Base-by-base conservation (phyloP, 495 filamentous ascomycete genomes). In the Daldinia bambusicola region DNA sequence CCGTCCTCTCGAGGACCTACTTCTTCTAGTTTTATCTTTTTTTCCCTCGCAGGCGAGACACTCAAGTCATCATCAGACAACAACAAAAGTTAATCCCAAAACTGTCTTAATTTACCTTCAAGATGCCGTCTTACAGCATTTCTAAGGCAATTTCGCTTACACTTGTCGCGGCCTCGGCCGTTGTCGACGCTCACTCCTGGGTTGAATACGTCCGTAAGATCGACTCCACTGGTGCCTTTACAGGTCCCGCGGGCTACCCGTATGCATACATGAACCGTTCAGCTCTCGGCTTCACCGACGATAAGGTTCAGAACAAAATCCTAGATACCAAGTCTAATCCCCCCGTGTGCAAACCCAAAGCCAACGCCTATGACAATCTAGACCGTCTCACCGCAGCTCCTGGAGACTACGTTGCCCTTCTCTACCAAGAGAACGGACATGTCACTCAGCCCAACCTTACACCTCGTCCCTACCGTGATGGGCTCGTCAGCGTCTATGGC, bases 381-480 rank as follows among this genome's bases (percentile, higher is more conserved):
- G 88, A 89, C 2, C 86, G 87, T 69, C 85, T 96, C 12, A 77
- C 88, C 63, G 92, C 90, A 22, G 81, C 84, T 20, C 83, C 91
- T 7, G 91, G 93, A 36, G 86, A 87, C 63, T 85, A 85, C 43
- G 83, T 96, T 57, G 91, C 94, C 20, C 79, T 97, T 59, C 83
- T 86, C 18, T 95, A 93, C 78, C 83, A 87, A 55, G 94, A 98
- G 71, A 98, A 98, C 74, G 94, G 94, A 14, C 94, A 98, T 79
- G 91, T 95, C 62, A 92, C 89, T 1, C 81, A 89, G 0, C 88
- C 90, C 6, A 74, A 83, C 31, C 85, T 85, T 51, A 85, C 88
- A 26, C 76, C 75, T 0, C 92, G 93, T 76, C 92, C 92, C 0
- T 55, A 82, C 63, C 90, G 91, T 43, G 86, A 89, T 18, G 94